Evolutionary conservation across 768 basidiomycete genomes (phyloP), one percentile per base, ranked within the genome.

Genomic region (Sistotremastrum niveocremeum): DNA sequence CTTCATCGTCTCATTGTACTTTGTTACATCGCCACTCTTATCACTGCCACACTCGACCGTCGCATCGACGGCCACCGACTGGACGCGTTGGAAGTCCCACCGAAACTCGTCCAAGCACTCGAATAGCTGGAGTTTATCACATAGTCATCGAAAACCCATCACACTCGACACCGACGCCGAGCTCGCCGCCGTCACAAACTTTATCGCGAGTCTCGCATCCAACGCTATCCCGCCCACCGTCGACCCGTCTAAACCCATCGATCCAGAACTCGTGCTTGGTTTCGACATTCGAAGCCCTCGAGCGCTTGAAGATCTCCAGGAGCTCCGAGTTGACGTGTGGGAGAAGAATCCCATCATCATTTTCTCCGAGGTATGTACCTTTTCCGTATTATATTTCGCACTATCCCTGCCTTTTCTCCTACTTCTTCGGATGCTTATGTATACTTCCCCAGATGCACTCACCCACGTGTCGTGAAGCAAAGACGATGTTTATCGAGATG

Each of bases 231-330:
- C 87, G 1, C 57, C 64, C 1, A 65, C 66, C 5, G 71, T 86
- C 39, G 74, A 88, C 54, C 81, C 86, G 0, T 53, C 67, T 7
- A 51, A 53, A 7, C 74, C 84, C 6, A 76, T 88, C 48, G 85
- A 89, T 58, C 84, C 87, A 3, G 74, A 85, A 54, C 74, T 88
- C 47, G 73, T 90, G 4, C 71, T 90, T 37, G 86, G 84, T 54
- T 90, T 89, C 57, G 84, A 89, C 57, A 81, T 82, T 0, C 73
- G 77, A n/a, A 66, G 73, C 38, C 63, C 73, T 2, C 69, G 71
- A 9, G 83, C 84, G 1, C 53, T 57, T 12, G 71, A 76, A 34
- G 84, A 87, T 59, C 64, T 87, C 33, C 58, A 62, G 34, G 64
- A 66, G 1, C 66, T 87, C 57, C 71, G 79, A 5, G 62, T 69